These are phyloP conservation scores for Backusella tuberculispora DNA, from an alignment of 192 early-diverging fungal genomes.

Conservation along the genomic window DNA sequence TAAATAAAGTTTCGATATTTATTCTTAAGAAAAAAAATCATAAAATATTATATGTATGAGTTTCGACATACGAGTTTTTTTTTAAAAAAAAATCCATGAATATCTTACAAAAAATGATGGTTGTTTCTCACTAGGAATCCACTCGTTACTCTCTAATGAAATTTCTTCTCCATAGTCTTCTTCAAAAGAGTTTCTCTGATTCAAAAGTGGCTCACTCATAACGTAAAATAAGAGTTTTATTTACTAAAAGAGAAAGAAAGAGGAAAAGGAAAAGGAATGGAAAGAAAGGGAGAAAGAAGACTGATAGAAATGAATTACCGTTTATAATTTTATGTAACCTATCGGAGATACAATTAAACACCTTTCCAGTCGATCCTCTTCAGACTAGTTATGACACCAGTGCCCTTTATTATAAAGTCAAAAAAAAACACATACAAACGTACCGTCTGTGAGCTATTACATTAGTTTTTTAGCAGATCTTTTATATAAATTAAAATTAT, in stretches of 20 bases:
- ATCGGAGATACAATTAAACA: background rate
- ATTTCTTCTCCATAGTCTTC: background rate
- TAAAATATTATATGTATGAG: background rate
- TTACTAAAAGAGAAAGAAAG: background rate
- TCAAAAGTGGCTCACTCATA: slow-evolving; percentile 17
- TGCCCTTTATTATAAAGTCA: background rate
- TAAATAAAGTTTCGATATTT: slow-evolving; percentile 3
- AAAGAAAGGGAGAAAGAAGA: background rate
- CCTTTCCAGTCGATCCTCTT: background rate
- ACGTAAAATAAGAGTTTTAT: background rate
- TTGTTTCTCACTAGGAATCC: slow-evolving; percentile 7
- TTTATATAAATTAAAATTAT: slow-evolving; percentile 7
- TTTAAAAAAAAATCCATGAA: background rate
- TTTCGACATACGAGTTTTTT: background rate
- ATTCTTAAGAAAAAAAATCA: background rate
- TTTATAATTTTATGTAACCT: background rate
- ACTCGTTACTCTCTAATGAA: slow-evolving; percentile 2
- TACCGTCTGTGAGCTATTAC: background rate
- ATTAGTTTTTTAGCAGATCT: background rate
- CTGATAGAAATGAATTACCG: background rate
- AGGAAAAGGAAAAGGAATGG: background rate
- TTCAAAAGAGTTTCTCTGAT: background rate
- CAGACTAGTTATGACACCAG: background rate
- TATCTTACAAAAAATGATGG: slow-evolving; percentile 14
- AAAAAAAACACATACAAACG: background rate